Conservation (phyloP, 106 monocot species). For the Allium cepa region DNA sequence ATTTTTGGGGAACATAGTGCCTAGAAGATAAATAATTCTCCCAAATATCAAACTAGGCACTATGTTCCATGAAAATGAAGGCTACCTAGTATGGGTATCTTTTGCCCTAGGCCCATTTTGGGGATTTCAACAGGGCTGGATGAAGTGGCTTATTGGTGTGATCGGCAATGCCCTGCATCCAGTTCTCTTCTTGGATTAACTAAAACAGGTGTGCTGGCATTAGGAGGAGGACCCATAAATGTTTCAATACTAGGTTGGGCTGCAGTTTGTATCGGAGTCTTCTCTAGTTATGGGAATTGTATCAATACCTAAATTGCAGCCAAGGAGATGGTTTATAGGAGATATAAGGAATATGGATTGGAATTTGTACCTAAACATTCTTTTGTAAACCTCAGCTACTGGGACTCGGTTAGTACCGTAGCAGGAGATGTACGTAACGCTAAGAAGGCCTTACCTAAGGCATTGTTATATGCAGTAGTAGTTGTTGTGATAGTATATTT, state of each 20-base stretch:
- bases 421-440: too few relatives aligned
- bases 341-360: too few relatives aligned
- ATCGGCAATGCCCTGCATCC: slow-evolving; percentile 79
- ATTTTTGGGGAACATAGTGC: slow-evolving; percentile 76
- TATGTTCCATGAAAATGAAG: slow-evolving; percentile 72
- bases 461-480: too few relatives aligned
- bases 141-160: slow-evolving; percentile 77
- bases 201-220: slow-evolving; percentile 39
- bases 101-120: slow-evolving; percentile 55
- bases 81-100: slow-evolving; percentile 70
- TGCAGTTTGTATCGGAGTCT: too few relatives aligned
- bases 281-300: neutral
- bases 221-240: slow-evolving; percentile 36
- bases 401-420: too few relatives aligned
- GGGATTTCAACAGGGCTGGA: slow-evolving; percentile 73
- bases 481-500: too few relatives aligned
- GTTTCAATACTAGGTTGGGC: neutral
- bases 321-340: too few relatives aligned
- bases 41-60: slow-evolving; percentile 22
- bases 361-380: too few relatives aligned
- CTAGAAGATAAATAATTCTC: slow-evolving; percentile 2
- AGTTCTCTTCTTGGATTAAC: slow-evolving; percentile 64
- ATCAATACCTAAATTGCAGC: neutral
- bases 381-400: too few relatives aligned
- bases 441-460: too few relatives aligned